These are phyloP conservation scores for Corymbia maculata DNA, from an alignment of 345 rosid genomes.

Conservation along the genomic window DNA sequence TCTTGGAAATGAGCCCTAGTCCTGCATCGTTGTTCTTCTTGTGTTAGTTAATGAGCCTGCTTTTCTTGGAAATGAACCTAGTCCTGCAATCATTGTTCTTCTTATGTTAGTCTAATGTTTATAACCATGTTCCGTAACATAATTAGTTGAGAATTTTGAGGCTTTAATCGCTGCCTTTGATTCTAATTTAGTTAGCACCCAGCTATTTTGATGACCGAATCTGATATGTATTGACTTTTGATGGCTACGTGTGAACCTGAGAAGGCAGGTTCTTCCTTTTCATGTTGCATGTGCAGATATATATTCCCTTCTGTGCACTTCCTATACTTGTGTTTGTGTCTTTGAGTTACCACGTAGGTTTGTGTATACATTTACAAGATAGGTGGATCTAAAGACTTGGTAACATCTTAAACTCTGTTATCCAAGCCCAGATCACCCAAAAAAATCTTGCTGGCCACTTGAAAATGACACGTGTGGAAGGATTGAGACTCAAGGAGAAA, in stretches of 20 bases:
- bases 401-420: neutral
- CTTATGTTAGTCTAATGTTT: neutral
- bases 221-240: neutral
- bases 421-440: neutral
- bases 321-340: neutral
- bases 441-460: neutral
- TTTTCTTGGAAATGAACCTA: neutral
- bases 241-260: neutral
- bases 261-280: neutral
- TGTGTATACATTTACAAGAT: neutral
- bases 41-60: neutral
- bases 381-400: neutral
- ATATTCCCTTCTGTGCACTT: neutral
- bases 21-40: neutral
- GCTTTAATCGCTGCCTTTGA: neutral
- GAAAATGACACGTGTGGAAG: neutral
- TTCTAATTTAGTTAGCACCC: neutral
- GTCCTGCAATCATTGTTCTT: neutral
- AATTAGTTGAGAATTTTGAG: neutral
- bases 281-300: neutral
- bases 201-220: neutral
- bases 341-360: neutral
- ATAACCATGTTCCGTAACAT: neutral
- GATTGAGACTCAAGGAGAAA: neutral
- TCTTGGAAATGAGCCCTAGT: neutral